Percentiles rank a stretch among this genome's conserved stretches.
Conservation (phyloP, 257 asterid genomes). For the Rehmannia glutinosa region DNA sequence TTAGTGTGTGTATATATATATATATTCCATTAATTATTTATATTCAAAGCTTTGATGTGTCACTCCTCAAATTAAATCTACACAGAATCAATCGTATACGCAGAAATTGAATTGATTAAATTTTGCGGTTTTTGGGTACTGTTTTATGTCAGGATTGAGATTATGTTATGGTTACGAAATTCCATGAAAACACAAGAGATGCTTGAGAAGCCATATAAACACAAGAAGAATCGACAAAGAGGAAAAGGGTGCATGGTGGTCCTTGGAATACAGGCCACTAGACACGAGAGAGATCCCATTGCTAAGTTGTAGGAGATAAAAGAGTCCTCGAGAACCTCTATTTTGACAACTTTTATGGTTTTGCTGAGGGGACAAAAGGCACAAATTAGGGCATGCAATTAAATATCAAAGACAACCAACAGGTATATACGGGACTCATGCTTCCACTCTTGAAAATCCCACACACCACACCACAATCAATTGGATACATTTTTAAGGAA, state of each 20-base stretch:
- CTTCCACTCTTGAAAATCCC: conserved; percentile 21
- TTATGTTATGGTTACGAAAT: not conserved
- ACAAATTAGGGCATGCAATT: conserved; percentile 56
- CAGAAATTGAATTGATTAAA: no score
- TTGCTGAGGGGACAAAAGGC: conserved; percentile 88
- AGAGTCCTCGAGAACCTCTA: conserved; percentile 18
- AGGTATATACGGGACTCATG: conserved; percentile 36
- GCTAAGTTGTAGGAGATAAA: conserved; percentile 29
- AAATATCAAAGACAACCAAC: conserved; percentile 40
- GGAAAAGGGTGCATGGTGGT: conserved; percentile 35
- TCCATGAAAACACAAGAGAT: not conserved
- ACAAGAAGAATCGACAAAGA: conserved; percentile 27
- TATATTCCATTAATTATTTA: not conserved
- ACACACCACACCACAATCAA: no score
- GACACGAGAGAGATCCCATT: conserved; percentile 81
- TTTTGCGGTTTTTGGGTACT: no score
- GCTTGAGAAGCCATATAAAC: conserved; percentile 19
- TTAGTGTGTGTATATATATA: no score
- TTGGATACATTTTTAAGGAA: no score
- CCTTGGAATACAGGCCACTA: conserved; percentile 32
- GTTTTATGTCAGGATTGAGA: no score
- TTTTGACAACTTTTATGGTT: conserved; percentile 85
- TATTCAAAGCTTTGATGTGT: no score
- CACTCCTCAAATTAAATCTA: no score
- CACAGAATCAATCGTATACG: no score